These are phyloP conservation scores for Exsudoporus frostii DNA, from an alignment of 768 basidiomycete genomes.

Conservation along the genomic window DNA sequence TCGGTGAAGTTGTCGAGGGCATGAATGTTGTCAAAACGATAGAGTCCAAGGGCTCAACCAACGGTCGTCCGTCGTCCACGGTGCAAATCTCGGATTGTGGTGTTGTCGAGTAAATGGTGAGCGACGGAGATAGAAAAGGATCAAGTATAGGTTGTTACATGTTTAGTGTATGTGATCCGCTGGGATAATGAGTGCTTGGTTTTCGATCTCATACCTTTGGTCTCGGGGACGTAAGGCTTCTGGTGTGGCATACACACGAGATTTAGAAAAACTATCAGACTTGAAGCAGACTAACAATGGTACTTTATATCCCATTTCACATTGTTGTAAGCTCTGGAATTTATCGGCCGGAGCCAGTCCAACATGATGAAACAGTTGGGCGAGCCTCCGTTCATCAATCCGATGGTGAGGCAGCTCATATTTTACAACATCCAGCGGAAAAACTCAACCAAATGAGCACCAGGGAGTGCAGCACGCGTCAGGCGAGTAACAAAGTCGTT, in stretches of 20 bases:
- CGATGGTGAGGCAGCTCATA: background rate
- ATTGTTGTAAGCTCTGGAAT: too few relatives aligned
- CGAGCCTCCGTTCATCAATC: background rate
- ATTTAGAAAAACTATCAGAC: too few relatives aligned
- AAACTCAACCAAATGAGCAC: conserved; percentile 36
- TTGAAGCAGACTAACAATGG: too few relatives aligned
- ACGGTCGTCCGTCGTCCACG: conserved; percentile 29
- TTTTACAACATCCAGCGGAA: conserved; percentile 32
- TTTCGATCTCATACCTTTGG: background rate
- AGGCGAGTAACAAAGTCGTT: conserved; percentile 26
- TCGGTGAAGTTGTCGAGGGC: conserved; percentile 46
- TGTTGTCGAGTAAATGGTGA: conserved; percentile 32
- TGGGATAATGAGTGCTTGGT: conserved; percentile 4
- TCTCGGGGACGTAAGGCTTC: background rate
- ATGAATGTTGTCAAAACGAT: conserved; percentile 41
- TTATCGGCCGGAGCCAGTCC: too few relatives aligned
- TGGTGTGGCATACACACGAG: too few relatives aligned
- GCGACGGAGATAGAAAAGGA: background rate
- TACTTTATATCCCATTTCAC: too few relatives aligned
- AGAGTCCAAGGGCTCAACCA: conserved; percentile 32
- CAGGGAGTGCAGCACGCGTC: conserved; percentile 35
- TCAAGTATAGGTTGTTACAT: background rate
- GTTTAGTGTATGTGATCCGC: background rate
- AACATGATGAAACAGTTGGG: background rate
- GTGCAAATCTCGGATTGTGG: conserved; percentile 60